Percentiles rank a stretch among this genome's conserved stretches.
Evolutionary conservation across 129 eudicot species (phyloP).

Genomic region (Pittosporum tobira): DNA sequence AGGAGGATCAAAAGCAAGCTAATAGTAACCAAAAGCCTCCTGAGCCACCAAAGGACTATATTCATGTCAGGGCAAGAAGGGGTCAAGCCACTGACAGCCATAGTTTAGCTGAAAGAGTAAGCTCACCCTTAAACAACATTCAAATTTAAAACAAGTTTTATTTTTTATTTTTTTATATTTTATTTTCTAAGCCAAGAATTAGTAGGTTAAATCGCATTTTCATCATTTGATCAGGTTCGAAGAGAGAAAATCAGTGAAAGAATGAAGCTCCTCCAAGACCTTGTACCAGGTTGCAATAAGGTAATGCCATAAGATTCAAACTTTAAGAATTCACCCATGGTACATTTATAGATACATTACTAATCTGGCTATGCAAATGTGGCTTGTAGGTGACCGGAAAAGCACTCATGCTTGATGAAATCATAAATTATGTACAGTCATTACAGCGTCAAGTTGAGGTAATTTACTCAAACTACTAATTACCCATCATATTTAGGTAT

Average conservation of each 20-base stretch:
- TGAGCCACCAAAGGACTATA: slow-evolving; percentile 85
- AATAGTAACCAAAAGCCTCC: slow-evolving; percentile 42
- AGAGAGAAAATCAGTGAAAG: slow-evolving; percentile 90
- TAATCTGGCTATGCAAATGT: slow-evolving; percentile 2
- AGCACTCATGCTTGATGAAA: slow-evolving; percentile 96
- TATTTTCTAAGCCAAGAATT: background rate
- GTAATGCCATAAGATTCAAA: slow-evolving; percentile 17
- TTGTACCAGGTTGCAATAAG: slow-evolving; percentile 98
- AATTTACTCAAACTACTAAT: background rate
- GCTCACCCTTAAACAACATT: slow-evolving; percentile 1
- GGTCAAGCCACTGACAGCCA: slow-evolving; percentile 99
- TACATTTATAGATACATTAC: background rate
- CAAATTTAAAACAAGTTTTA: background rate
- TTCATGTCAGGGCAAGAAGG: slow-evolving; percentile 97
- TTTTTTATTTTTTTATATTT: background rate
- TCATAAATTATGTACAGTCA: slow-evolving; percentile 86
- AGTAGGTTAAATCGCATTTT: background rate
- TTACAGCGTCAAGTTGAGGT: slow-evolving; percentile 96
- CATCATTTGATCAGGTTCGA: slow-evolving; percentile 47
- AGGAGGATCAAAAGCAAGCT: slow-evolving; percentile 25
- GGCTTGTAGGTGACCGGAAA: slow-evolving; percentile 76
- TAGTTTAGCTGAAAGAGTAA: slow-evolving; percentile 91
- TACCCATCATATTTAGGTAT: background rate
- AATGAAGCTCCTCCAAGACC: slow-evolving; percentile 97
- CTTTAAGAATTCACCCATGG: background rate